phyloP scores from a whole-genome alignment of 75 land plant genomes.

The Selaginella tamariscina region DNA sequence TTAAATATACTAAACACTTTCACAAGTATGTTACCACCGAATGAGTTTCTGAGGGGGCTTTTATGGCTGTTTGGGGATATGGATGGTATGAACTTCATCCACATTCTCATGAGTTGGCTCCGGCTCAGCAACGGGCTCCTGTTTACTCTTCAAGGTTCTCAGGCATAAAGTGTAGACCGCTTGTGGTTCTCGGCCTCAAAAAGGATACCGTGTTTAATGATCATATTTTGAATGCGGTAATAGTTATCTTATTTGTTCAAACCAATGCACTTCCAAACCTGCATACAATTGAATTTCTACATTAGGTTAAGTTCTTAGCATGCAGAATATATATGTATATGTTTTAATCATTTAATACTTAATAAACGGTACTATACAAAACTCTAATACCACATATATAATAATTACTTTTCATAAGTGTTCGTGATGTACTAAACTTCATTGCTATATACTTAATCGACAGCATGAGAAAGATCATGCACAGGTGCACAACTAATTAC shows the following conservation, averaged over 20 bases:
- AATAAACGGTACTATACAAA: no score
- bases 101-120: background rate
- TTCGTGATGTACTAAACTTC: no score
- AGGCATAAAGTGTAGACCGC: slow-evolving; percentile 43
- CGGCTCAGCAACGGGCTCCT: background rate
- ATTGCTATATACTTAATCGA: no score
- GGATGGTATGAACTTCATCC: background rate
- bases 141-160: slow-evolving; percentile 43
- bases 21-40: background rate
- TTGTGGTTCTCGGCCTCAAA: slow-evolving; percentile 54
- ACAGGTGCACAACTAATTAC: no score
- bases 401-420: no score
- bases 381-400: no score
- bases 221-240: slow-evolving; percentile 41
- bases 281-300: slow-evolving; percentile 1
- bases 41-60: background rate
- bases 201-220: slow-evolving; percentile 49
- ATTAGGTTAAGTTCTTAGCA: background rate
- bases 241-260: slow-evolving; percentile 53
- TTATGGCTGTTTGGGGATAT: background rate
- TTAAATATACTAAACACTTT: background rate
- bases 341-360: no score
- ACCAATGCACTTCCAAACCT: slow-evolving; percentile 72
- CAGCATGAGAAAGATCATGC: no score
- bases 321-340: no score